phyloP scores from a whole-genome alignment of 176 grass and related monocot genomes.

The Rhipidocladum racemiflorum region DNA sequence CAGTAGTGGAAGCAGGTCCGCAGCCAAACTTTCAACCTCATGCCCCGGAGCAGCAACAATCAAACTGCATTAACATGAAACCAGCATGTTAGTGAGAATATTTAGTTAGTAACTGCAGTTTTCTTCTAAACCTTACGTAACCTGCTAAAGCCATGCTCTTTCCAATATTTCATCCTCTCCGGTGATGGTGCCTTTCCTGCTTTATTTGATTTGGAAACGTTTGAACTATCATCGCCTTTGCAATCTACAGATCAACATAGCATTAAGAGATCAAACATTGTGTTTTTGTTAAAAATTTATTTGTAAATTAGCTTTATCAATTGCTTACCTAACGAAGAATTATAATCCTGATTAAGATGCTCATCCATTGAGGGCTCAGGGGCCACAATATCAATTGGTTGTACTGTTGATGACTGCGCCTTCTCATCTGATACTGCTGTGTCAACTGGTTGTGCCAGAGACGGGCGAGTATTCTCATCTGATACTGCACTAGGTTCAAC shows the following conservation, averaged over 20 bases:
- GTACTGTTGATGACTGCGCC: neutral
- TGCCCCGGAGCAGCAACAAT: constrained; percentile 79
- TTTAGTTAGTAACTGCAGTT: neutral
- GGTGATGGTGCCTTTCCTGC: constrained; percentile 47
- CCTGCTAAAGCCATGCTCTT: constrained; percentile 88
- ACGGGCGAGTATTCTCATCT: constrained; percentile 12
- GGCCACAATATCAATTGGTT: constrained; percentile 30
- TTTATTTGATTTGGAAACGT: constrained; percentile 42
- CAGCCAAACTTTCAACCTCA: constrained; percentile 63
- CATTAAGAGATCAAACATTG: constrained; percentile 15
- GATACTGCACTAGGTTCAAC: constrained; percentile 7
- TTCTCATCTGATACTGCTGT: constrained; percentile 28
- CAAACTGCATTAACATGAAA: constrained; percentile 61
- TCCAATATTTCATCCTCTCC: constrained; percentile 78
- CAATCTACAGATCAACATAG: constrained; percentile 38
- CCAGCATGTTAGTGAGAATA: constrained; percentile 11
- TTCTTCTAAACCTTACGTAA: constrained; percentile 20
- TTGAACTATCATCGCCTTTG: constrained; percentile 37
- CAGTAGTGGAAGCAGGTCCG: constrained; percentile 78
- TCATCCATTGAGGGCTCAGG: constrained; percentile 46
- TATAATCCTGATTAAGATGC: constrained; percentile 34
- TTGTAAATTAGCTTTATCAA: neutral
- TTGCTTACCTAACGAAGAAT: constrained; percentile 50
- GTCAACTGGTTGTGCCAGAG: constrained; percentile 7
- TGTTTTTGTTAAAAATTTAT: neutral